These are phyloP conservation scores for Aspergillus viridinutans DNA, from an alignment of 2,329 filamentous ascomycete species.

Conservation along the genomic window DNA sequence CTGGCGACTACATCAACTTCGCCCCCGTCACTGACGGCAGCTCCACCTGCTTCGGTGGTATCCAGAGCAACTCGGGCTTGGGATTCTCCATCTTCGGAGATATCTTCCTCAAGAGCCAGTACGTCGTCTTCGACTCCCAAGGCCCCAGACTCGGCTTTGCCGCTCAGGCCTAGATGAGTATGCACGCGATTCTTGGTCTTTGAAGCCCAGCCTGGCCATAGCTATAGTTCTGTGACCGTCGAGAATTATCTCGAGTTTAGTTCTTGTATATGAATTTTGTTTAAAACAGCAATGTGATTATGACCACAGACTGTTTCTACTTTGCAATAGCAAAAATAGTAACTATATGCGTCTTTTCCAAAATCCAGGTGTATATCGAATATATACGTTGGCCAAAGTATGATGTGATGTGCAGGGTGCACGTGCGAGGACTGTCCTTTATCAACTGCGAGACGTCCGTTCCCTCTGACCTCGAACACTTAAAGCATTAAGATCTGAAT, in stretches of 20 bases:
- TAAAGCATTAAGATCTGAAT: no score
- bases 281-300: not conserved
- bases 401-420: not conserved
- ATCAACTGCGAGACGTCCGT: not conserved
- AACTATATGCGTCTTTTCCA: not conserved
- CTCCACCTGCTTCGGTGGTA: constrained; percentile 65
- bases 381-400: not conserved
- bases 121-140: constrained; percentile 64
- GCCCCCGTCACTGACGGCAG: constrained; percentile 38
- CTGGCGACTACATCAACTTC: constrained; percentile 55
- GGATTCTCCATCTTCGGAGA: constrained; percentile 70
- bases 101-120: constrained; percentile 72
- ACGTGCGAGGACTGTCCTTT: not conserved
- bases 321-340: not conserved
- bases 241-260: not conserved
- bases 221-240: not conserved
- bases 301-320: not conserved
- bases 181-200: not conserved
- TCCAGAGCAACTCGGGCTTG: constrained; percentile 61
- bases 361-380: not conserved
- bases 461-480: not conserved
- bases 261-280: not conserved
- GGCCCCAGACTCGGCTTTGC: constrained; percentile 49
- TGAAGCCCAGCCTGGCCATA: not conserved
- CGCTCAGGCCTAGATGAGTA: constrained; percentile 25